These are phyloP conservation scores for Apiotrichum domesticum DNA, from an alignment of 1,284 basidiomycete genomes.

Conservation along the genomic window DNA sequence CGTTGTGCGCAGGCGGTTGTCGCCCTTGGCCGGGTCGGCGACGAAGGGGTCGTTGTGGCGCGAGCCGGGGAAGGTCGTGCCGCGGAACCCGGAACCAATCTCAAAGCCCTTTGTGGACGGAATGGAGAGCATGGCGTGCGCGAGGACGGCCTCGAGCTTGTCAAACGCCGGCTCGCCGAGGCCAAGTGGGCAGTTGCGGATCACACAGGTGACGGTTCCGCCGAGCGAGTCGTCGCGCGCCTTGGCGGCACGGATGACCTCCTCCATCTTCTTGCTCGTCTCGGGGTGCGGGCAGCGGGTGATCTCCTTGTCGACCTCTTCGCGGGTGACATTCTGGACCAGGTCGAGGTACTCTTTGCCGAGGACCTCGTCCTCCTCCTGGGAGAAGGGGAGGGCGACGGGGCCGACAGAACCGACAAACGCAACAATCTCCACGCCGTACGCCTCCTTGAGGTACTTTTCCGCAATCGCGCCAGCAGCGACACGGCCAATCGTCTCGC, in stretches of 20 bases:
- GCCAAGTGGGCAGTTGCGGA: constrained; percentile 81
- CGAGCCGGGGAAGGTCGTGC: constrained; percentile 89
- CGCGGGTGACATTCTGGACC: constrained; percentile 73
- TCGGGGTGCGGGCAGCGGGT: constrained; percentile 88
- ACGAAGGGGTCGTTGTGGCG: constrained; percentile 91
- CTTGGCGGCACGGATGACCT: constrained; percentile 91
- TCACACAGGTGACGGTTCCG: constrained; percentile 93
- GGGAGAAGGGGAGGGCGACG: constrained; percentile 62
- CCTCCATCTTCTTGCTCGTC: constrained; percentile 83
- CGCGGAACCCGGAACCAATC: constrained; percentile 93
- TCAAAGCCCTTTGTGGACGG: constrained; percentile 99
- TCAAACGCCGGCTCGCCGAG: constrained; percentile 98
- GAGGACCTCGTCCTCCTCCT: constrained; percentile 70
- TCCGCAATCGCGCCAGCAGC: constrained; percentile 98
- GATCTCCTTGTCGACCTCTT: constrained; percentile 76
- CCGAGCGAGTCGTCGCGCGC: constrained; percentile 89
- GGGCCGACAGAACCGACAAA: constrained; percentile 96
- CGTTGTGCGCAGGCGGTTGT: constrained; percentile 61
- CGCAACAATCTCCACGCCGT: constrained; percentile 91
- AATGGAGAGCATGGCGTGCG: constrained; percentile 97
- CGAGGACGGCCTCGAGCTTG: constrained; percentile 95
- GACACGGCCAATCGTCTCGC: constrained; percentile 96
- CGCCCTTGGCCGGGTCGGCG: constrained; percentile 53
- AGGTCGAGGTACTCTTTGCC: constrained; percentile 77
- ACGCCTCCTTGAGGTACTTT: constrained; percentile 81